Conservation (phyloP, 192 early-diverging fungal species). For the Linnemannia hyalina region DNA sequence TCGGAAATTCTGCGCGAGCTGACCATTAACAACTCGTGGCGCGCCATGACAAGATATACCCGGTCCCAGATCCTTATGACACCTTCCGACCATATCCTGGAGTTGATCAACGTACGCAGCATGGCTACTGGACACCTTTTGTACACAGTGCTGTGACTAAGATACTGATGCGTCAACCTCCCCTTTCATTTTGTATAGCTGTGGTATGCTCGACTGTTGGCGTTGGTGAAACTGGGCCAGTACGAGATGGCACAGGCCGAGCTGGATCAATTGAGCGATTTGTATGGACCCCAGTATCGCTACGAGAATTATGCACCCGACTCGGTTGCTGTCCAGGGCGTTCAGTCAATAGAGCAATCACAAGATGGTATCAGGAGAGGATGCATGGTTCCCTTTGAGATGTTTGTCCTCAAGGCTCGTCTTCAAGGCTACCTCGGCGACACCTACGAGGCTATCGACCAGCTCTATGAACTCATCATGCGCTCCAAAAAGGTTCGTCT, state of each 20-base stretch:
- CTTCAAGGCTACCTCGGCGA: constrained; percentile 58
- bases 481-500: constrained; percentile 58
- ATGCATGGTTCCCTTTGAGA: constrained; percentile 64
- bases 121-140: neutral
- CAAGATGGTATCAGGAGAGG: constrained; percentile 30
- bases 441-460: constrained; percentile 57
- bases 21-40: constrained; percentile 64
- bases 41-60: constrained; percentile 61
- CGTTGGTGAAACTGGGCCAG: constrained; percentile 59
- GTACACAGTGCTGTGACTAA: no score
- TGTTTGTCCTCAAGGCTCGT: constrained; percentile 59
- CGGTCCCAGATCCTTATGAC: constrained; percentile 58
- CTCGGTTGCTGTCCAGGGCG: constrained; percentile 1
- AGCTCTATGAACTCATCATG: constrained; percentile 57
- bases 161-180: neutral
- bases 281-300: constrained; percentile 58
- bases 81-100: constrained; percentile 45
- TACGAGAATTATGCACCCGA: constrained; percentile 59
- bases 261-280: constrained; percentile 63
- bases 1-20: constrained; percentile 54
- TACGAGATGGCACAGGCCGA: constrained; percentile 68
- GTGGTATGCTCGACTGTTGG: constrained; percentile 65
- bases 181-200: constrained; percentile 39
- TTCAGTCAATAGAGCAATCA: constrained; percentile 26
- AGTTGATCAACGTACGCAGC: constrained; percentile 58